phyloP scores from a whole-genome alignment of 139 green algal genomes.

The Chlamydomonas asymmetrica region DNA sequence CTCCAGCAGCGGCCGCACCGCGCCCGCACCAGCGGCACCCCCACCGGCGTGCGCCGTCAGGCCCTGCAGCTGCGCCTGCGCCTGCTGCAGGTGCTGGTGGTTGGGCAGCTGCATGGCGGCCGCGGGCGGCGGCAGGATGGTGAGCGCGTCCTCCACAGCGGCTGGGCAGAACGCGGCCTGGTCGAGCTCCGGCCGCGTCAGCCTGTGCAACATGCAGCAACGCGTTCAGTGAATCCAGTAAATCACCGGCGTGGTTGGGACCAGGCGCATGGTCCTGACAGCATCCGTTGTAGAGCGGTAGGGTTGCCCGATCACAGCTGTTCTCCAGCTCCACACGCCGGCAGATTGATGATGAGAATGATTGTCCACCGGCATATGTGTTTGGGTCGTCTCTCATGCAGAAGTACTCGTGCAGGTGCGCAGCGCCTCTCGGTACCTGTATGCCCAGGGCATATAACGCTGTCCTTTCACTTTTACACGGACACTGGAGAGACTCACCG shows the following conservation, averaged over 20 bases:
- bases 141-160: too few relatives aligned
- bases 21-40: too few relatives aligned
- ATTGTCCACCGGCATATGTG: too few relatives aligned
- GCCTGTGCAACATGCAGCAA: constrained; percentile 5
- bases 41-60: too few relatives aligned
- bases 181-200: not conserved
- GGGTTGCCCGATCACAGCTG: not conserved
- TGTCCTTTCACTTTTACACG: not conserved
- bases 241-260: not conserved
- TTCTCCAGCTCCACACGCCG: too few relatives aligned
- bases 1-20: constrained; percentile 21
- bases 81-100: constrained; percentile 17
- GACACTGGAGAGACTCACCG: not conserved
- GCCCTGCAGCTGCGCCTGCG: too few relatives aligned
- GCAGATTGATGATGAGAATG: too few relatives aligned
- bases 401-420: too few relatives aligned
- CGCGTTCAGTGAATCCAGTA: not conserved
- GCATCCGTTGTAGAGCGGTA: not conserved
- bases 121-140: too few relatives aligned
- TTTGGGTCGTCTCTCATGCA: too few relatives aligned
- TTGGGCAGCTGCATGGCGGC: too few relatives aligned
- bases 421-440: not conserved
- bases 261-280: not conserved
- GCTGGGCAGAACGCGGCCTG: too few relatives aligned
- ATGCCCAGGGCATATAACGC: not conserved